Evolutionary conservation across 2,329 filamentous ascomycete species (phyloP).

Genomic region (Microsporum ferrugineum): DNA sequence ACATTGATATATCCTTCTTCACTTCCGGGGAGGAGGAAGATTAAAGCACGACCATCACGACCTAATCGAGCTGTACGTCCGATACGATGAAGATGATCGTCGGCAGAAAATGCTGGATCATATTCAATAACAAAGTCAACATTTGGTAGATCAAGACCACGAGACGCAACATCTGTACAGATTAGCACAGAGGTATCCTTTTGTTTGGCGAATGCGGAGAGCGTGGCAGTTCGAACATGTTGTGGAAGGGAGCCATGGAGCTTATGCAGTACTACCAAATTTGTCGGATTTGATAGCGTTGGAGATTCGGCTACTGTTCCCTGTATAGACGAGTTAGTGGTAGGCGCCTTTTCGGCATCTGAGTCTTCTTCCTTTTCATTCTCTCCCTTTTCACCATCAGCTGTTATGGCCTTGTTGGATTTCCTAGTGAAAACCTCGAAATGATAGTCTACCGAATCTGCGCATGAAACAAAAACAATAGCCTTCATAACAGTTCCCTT

Average conservation of each 20-base stretch:
- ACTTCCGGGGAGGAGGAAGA: slow-evolving; percentile 81
- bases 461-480: slow-evolving; percentile 93
- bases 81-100: slow-evolving; percentile 89
- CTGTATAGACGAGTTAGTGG: slow-evolving; percentile 14
- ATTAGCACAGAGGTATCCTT: slow-evolving; percentile 70
- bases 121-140: slow-evolving; percentile 94
- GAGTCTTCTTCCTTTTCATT: slow-evolving; percentile 11
- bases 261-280: slow-evolving; percentile 67
- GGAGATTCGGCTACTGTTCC: slow-evolving; percentile 48
- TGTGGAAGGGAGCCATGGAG: slow-evolving; percentile 90
- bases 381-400: slow-evolving; percentile 15
- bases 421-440: slow-evolving; percentile 63
- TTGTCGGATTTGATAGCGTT: slow-evolving; percentile 63
- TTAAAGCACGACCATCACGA: slow-evolving; percentile 68
- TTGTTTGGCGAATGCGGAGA: slow-evolving; percentile 65
- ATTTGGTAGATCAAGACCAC: slow-evolving; percentile 87
- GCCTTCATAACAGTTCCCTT: slow-evolving; percentile 91
- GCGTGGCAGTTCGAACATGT: slow-evolving; percentile 71
- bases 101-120: slow-evolving; percentile 84
- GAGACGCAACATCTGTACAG: slow-evolving; percentile 90
- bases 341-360: not conserved
- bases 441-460: slow-evolving; percentile 94
- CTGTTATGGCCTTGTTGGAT: slow-evolving; percentile 7
- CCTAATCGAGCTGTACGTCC: slow-evolving; percentile 91
- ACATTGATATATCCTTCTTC: slow-evolving; percentile 85